These are phyloP conservation scores for Pyrus betulifolia DNA, from an alignment of 306 rosid species.

Conservation along the genomic window DNA sequence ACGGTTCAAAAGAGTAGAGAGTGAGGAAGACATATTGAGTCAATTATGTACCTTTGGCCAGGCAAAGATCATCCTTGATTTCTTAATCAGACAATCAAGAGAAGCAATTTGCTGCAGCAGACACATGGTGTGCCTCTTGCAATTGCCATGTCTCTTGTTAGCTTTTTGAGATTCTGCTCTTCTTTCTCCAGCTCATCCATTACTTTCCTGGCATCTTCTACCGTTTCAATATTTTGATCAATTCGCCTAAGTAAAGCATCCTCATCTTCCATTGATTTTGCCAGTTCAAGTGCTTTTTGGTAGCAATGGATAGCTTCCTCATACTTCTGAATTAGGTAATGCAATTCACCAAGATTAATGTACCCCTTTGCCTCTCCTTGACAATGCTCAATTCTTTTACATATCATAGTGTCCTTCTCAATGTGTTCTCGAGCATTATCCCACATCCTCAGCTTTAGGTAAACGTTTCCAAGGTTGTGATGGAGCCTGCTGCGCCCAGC, in stretches of 20 bases:
- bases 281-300: conserved; percentile 49
- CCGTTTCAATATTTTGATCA: conserved; percentile 49
- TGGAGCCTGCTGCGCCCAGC: conserved; percentile 81
- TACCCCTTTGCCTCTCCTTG: conserved; percentile 96
- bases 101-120: conserved; percentile 40
- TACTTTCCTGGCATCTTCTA: conserved; percentile 39
- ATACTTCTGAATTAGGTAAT: conserved; percentile 65
- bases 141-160: conserved; percentile 41
- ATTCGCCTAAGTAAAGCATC: conserved; percentile 58
- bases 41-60: conserved; percentile 61
- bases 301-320: conserved; percentile 58
- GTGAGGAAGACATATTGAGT: not conserved
- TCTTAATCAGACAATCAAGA: conserved; percentile 61
- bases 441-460: conserved; percentile 72
- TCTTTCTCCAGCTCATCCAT: conserved; percentile 54
- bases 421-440: conserved; percentile 52
- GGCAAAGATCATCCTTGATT: conserved; percentile 44
- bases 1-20: conserved; percentile 5
- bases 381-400: conserved; percentile 62
- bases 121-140: conserved; percentile 54
- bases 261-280: conserved; percentile 72
- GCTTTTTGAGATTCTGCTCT: conserved; percentile 72
- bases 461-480: conserved; percentile 84
- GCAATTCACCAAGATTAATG: conserved; percentile 69
- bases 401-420: conserved; percentile 57